phyloP scores from a whole-genome alignment of 2,329 filamentous ascomycete species.

The Myriosclerotinia curreyana region DNA sequence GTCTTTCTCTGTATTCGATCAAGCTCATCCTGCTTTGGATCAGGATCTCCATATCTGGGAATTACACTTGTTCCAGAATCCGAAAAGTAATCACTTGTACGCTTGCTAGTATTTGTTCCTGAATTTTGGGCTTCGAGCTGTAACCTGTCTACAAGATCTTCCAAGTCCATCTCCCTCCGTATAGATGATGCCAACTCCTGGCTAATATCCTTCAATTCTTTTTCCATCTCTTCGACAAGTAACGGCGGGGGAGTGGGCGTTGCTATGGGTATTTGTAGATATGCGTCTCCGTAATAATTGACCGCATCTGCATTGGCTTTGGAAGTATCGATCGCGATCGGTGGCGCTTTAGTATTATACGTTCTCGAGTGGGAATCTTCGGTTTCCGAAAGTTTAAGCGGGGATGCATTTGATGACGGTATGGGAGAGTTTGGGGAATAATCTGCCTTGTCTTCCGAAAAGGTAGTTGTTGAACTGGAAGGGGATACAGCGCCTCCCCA shows the following conservation, averaged over 20 bases:
- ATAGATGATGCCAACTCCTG: constrained; percentile 90
- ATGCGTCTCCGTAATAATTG: constrained; percentile 36
- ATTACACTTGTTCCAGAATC: constrained; percentile 89
- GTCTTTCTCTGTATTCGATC: constrained; percentile 78
- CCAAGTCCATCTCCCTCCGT: constrained; percentile 90
- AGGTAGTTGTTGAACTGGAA: constrained; percentile 58
- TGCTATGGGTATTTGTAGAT: constrained; percentile 37
- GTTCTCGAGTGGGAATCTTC: constrained; percentile 32
- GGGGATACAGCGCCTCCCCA: constrained; percentile 58
- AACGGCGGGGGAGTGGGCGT: constrained; percentile 43
- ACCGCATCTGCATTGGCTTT: constrained; percentile 44
- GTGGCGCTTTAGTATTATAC: constrained; percentile 40
- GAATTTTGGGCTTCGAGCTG: constrained; percentile 69
- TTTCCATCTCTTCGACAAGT: constrained; percentile 84
- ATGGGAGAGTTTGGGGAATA: constrained; percentile 58
- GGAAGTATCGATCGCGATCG: constrained; percentile 37
- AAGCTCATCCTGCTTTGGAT: constrained; percentile 66
- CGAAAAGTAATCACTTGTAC: constrained; percentile 97
- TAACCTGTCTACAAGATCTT: constrained; percentile 85
- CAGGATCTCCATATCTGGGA: constrained; percentile 61
- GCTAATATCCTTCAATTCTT: constrained; percentile 90
- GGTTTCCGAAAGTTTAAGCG: constrained; percentile 38
- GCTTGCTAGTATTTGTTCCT: constrained; percentile 54
- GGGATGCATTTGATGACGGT: constrained; percentile 51
- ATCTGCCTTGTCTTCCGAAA: constrained; percentile 50